These are phyloP conservation scores for Pichia sp. DNA, from an alignment of 1,139 yeast species.

Conservation along the genomic window DNA sequence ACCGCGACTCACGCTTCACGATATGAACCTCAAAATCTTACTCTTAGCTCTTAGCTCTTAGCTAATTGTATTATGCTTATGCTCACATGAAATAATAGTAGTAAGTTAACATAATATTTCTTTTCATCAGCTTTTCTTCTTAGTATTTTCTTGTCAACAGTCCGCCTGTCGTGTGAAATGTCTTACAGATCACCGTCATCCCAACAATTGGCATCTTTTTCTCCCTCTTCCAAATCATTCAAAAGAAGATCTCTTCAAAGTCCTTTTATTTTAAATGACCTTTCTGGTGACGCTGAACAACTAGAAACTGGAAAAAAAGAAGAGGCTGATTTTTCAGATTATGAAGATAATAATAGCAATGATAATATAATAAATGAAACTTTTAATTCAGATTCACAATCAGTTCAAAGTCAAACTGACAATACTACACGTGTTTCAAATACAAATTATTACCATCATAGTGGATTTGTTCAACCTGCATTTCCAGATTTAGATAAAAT, in stretches of 20 bases:
- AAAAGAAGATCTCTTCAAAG: constrained; percentile 16
- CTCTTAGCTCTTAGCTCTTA: too few relatives aligned
- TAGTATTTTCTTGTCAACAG: too few relatives aligned
- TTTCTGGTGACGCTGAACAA: constrained; percentile 2
- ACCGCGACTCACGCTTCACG: too few relatives aligned
- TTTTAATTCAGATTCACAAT: background rate
- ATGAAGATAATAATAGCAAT: background rate
- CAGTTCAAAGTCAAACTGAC: background rate
- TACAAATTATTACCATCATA: background rate
- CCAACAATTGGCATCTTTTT: background rate
- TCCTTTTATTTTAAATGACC: constrained; percentile 11
- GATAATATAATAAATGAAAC: background rate
- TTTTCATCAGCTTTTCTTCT: too few relatives aligned
- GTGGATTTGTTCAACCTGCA: constrained; percentile 1
- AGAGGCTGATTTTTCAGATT: background rate
- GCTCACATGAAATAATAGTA: too few relatives aligned
- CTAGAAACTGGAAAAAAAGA: background rate
- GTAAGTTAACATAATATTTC: too few relatives aligned
- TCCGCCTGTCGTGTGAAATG: background rate
- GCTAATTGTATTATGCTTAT: too few relatives aligned
- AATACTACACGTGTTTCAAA: background rate
- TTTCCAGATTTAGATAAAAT: background rate
- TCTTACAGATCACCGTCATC: constrained; percentile 4
- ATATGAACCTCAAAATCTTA: too few relatives aligned
- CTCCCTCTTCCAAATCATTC: constrained; percentile 5